These are phyloP conservation scores for Triticum turgidum DNA, from an alignment of 176 grass and related monocot genomes.

Conservation along the genomic window DNA sequence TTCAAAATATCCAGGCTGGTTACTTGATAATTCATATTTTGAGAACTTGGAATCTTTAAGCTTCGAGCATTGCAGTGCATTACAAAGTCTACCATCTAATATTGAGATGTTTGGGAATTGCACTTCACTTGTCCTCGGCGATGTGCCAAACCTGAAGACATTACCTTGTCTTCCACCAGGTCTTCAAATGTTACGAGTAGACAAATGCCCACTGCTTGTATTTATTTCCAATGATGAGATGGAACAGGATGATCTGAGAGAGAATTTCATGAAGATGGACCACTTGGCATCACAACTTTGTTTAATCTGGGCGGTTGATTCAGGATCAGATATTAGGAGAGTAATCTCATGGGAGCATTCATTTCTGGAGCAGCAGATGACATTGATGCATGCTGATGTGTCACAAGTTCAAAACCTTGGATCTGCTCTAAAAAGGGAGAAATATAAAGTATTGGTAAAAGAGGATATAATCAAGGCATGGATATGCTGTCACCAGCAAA, in stretches of 20 bases:
- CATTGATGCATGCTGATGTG: neutral
- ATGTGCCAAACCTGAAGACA: neutral
- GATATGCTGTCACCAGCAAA: neutral
- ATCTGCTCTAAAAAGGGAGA: neutral
- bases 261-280: rapidly evolving
- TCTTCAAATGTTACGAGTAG: neutral
- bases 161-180: neutral
- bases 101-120: neutral
- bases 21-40: neutral
- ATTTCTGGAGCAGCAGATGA: neutral
- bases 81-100: neutral
- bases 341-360: neutral
- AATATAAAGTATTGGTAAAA: neutral
- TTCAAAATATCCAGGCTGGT: neutral
- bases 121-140: rapidly evolving
- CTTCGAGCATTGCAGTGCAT: neutral
- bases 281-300: no score
- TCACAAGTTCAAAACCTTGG: neutral
- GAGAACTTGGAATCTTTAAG: neutral
- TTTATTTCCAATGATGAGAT: neutral
- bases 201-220: neutral
- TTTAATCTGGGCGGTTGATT: no score
- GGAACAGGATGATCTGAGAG: rapidly evolving
- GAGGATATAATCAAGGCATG: neutral
- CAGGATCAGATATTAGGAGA: neutral